These are phyloP conservation scores for Cladosporium velox DNA, from an alignment of 2,329 filamentous ascomycete genomes.

Conservation along the genomic window DNA sequence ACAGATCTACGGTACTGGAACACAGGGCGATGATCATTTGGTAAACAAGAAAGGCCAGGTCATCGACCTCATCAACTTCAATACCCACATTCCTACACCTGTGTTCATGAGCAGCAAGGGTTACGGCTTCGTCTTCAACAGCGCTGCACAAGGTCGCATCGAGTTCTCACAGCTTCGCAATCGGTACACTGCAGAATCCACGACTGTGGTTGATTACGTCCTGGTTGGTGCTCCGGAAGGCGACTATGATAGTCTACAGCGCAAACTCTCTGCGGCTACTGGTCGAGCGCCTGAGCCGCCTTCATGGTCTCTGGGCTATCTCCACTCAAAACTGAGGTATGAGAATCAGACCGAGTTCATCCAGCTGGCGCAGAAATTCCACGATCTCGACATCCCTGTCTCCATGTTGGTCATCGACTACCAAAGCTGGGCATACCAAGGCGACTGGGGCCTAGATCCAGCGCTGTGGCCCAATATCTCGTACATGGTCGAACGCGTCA, in stretches of 20 bases:
- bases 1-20: constrained; percentile 38
- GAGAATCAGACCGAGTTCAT: constrained; percentile 38
- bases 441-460: constrained; percentile 36
- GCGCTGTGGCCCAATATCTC: constrained; percentile 35
- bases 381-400: constrained; percentile 35
- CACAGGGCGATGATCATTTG: constrained; percentile 35
- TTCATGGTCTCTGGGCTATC: constrained; percentile 36
- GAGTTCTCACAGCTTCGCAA: constrained; percentile 35
- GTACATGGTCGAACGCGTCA: constrained; percentile 33
- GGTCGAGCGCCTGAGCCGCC: constrained; percentile 36
- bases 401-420: constrained; percentile 39
- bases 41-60: constrained; percentile 38
- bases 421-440: constrained; percentile 37
- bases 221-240: constrained; percentile 34
- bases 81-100: constrained; percentile 37
- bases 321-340: constrained; percentile 38
- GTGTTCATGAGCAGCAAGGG: constrained; percentile 36
- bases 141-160: constrained; percentile 34
- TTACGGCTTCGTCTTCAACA: constrained; percentile 39
- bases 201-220: constrained; percentile 37
- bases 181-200: constrained; percentile 33
- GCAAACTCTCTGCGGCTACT: constrained; percentile 32
- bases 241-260: constrained; percentile 36
- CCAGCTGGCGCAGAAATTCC: constrained; percentile 34
- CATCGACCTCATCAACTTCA: constrained; percentile 38